Conservation (phyloP, 106 monocot species). For the Iris macrosiphon region DNA sequence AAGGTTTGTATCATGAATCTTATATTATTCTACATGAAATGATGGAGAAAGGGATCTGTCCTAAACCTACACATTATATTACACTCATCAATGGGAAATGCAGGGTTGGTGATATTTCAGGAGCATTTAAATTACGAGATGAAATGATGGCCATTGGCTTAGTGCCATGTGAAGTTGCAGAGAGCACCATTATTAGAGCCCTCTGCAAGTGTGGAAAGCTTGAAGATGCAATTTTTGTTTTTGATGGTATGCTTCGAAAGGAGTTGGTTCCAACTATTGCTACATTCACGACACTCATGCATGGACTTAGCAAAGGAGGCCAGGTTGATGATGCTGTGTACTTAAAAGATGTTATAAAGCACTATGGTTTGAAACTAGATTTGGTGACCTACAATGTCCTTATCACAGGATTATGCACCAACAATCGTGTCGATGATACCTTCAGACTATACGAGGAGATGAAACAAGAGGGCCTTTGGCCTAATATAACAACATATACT, state of each 20-base stretch:
- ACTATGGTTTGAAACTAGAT: slow-evolving; percentile 54
- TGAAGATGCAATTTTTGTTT: slow-evolving; percentile 69
- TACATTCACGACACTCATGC: slow-evolving; percentile 87
- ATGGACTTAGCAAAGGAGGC: slow-evolving; percentile 41
- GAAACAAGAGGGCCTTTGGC: slow-evolving; percentile 56
- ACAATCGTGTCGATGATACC: slow-evolving; percentile 23
- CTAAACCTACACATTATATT: slow-evolving; percentile 72
- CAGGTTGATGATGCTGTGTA: slow-evolving; percentile 54
- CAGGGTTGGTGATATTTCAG: slow-evolving; percentile 57
- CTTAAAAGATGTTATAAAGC: slow-evolving; percentile 55
- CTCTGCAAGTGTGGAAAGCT: slow-evolving; percentile 79
- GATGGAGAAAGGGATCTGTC: slow-evolving; percentile 46
- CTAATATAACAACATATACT: slow-evolving; percentile 75
- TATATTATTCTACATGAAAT: slow-evolving; percentile 62
- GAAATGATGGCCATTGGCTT: slow-evolving; percentile 60
- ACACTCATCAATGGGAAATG: slow-evolving; percentile 77
- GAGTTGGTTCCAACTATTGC: slow-evolving; percentile 66
- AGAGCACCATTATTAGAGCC: slow-evolving; percentile 64
- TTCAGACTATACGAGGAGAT: slow-evolving; percentile 67
- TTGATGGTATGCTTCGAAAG: slow-evolving; percentile 43
- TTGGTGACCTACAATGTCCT: slow-evolving; percentile 79
- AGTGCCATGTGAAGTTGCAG: slow-evolving; percentile 62
- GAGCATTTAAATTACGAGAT: slow-evolving; percentile 71
- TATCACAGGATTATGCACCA: slow-evolving; percentile 62
- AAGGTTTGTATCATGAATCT: slow-evolving; percentile 45